These are phyloP conservation scores for Cichorium intybus DNA, from an alignment of 140 eudicot genomes.

Conservation along the genomic window DNA sequence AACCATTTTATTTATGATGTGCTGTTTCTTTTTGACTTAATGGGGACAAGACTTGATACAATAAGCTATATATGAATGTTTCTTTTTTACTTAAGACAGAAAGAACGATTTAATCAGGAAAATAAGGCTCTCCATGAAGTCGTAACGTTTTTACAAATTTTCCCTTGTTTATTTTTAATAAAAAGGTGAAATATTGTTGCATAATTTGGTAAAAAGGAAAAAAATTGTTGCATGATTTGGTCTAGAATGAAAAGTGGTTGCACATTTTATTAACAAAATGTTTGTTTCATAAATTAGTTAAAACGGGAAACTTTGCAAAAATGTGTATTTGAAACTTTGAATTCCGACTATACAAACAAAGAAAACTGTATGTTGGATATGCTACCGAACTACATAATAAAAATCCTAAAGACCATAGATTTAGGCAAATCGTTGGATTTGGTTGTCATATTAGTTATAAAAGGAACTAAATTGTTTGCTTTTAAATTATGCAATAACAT, in stretches of 20 bases:
- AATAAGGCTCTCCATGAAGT: neutral
- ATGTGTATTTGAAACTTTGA: neutral
- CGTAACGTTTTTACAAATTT: neutral
- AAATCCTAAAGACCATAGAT: no score
- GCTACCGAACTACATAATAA: no score
- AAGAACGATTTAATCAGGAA: no score
- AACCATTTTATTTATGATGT: neutral
- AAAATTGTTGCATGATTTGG: neutral
- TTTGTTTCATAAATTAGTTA: neutral
- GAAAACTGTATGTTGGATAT: neutral
- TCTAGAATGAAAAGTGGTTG: neutral
- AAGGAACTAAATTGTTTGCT: neutral
- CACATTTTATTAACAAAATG: no score
- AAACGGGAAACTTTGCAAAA: neutral
- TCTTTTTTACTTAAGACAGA: neutral
- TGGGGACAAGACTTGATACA: neutral
- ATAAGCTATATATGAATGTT: neutral
- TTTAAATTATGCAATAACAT: no score
- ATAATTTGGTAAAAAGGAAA: neutral
- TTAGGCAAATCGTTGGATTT: no score
- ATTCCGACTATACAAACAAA: neutral
- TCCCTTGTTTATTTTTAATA: neutral
- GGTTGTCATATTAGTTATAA: no score
- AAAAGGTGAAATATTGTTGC: neutral
- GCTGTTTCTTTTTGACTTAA: neutral